phyloP scores from a whole-genome alignment of 2,329 filamentous ascomycete species.

The Nigrograna mackinnonii region DNA sequence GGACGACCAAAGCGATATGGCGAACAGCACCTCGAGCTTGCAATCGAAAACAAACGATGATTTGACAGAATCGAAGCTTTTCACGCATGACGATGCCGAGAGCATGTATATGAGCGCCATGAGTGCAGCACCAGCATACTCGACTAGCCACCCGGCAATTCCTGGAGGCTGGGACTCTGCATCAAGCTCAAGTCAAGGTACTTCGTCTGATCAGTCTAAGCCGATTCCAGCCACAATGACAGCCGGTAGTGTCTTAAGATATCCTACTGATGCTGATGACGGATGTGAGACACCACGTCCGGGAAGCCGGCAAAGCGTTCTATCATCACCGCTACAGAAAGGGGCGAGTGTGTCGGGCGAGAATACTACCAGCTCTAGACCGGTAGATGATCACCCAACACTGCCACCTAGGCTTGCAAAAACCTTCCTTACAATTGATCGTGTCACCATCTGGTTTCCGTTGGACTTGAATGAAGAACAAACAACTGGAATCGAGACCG shows the following conservation, averaged over 20 bases:
- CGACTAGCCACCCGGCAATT: slow-evolving; percentile 26
- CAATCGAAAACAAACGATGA: no score
- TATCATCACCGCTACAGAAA: slow-evolving; percentile 14
- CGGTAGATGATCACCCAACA: background rate
- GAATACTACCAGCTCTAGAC: background rate
- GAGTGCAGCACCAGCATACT: slow-evolving; percentile 42
- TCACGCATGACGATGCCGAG: slow-evolving; percentile 78
- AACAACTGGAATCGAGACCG: slow-evolving; percentile 4
- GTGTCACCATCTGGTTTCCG: slow-evolving; percentile 43
- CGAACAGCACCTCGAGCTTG: no score
- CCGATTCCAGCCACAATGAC: slow-evolving; percentile 33
- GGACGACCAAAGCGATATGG: no score
- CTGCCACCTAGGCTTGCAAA: slow-evolving; percentile 27
- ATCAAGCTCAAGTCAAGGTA: slow-evolving; percentile 30
- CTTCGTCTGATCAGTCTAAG: slow-evolving; percentile 27
- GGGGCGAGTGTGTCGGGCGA: no score
- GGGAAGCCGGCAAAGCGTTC: slow-evolving; percentile 29
- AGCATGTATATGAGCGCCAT: slow-evolving; percentile 84
- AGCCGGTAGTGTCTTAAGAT: slow-evolving; percentile 32
- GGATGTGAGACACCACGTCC: slow-evolving; percentile 45
- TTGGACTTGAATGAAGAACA: slow-evolving; percentile 25
- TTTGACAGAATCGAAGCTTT: slow-evolving; percentile 63
- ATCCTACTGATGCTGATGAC: slow-evolving; percentile 33
- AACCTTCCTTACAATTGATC: slow-evolving; percentile 39
- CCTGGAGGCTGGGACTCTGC: slow-evolving; percentile 50